Percentiles rank a stretch among this genome's conserved stretches.
phyloP scores from a whole-genome alignment of 805 yeast species.

The Allodekkera sacchari region DNA sequence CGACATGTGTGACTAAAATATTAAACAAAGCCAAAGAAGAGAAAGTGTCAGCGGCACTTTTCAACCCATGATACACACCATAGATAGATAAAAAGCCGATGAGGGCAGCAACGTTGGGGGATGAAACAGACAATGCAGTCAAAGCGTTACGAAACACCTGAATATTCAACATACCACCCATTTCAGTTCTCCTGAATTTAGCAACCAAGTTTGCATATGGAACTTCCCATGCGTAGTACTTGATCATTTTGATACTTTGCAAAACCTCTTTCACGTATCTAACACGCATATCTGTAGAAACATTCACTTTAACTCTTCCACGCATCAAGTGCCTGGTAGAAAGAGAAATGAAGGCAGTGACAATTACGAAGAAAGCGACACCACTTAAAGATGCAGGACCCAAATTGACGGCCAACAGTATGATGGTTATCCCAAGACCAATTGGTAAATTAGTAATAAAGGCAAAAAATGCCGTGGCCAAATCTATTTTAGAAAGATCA shows the following conservation, averaged over 20 bases:
- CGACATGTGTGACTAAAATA: constrained; percentile 50
- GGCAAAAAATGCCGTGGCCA: constrained; percentile 64
- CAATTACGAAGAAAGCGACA: constrained; percentile 44
- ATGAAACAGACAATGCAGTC: constrained; percentile 56
- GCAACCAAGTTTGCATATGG: constrained; percentile 58
- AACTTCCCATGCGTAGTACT: constrained; percentile 86
- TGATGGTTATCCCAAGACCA: constrained; percentile 54
- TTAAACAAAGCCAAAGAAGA: constrained; percentile 64
- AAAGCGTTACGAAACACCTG: constrained; percentile 56
- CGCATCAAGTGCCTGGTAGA: constrained; percentile 44
- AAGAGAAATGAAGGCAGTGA: constrained; percentile 36
- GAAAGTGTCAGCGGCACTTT: constrained; percentile 56
- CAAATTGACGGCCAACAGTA: constrained; percentile 53
- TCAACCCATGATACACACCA: constrained; percentile 26
- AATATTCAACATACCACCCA: constrained; percentile 49
- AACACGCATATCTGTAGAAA: constrained; percentile 70
- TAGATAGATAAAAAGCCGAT: constrained; percentile 38
- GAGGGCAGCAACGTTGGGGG: constrained; percentile 69
- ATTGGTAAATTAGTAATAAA: constrained; percentile 58
- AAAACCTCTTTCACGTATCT: constrained; percentile 70
- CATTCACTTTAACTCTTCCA: constrained; percentile 49
- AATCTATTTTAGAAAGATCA: constrained; percentile 73
- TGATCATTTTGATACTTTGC: constrained; percentile 70
- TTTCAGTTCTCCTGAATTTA: constrained; percentile 52
- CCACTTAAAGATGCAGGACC: constrained; percentile 75